Evolutionary conservation across 331 rosid genomes (phyloP), one percentile per base, ranked within the genome.

Genomic region (Acacia concinna): DNA sequence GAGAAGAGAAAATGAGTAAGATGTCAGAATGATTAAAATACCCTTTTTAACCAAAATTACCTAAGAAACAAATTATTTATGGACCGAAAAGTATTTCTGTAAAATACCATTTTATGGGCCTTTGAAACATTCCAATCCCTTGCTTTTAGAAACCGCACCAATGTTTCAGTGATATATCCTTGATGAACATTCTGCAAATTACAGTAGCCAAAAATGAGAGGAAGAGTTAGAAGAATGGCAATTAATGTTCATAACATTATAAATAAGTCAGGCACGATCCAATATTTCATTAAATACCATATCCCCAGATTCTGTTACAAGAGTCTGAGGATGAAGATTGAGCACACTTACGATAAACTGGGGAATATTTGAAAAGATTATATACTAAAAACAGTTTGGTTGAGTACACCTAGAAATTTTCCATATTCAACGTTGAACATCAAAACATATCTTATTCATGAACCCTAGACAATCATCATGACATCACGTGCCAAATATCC

Each of bases 41-140:
- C n/a, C n/a, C n/a, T n/a, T n/a, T n/a, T n/a, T n/a, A n/a, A n/a
- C n/a, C n/a, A n/a, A n/a, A n/a, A n/a, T n/a, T n/a, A n/a, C n/a
- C n/a, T n/a, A n/a, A n/a, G n/a, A n/a, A n/a, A n/a, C n/a, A n/a
- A n/a, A n/a, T n/a, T n/a, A n/a, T n/a, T n/a, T n/a, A n/a, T n/a
- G n/a, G n/a, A n/a, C n/a, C n/a, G n/a, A n/a, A n/a, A n/a, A n/a
- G n/a, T n/a, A n/a, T n/a, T n/a, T n/a, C n/a, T n/a, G n/a, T n/a
- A n/a, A n/a, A n/a, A 73, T 4, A 95, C 99, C 99, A 95, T 95
- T 87, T 89, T 86, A 76, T 91, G 88, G 64, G 97, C 90, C 84
- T 93, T 87, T 67, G 82, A 37, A 75, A 88, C 93, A 80, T 95
- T 89, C 85, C 94, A 84, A 1, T 91, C 99, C 85, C 99, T 89